phyloP scores from a whole-genome alignment of 495 filamentous ascomycete genomes.

The Aspergillus ellipticus region DNA sequence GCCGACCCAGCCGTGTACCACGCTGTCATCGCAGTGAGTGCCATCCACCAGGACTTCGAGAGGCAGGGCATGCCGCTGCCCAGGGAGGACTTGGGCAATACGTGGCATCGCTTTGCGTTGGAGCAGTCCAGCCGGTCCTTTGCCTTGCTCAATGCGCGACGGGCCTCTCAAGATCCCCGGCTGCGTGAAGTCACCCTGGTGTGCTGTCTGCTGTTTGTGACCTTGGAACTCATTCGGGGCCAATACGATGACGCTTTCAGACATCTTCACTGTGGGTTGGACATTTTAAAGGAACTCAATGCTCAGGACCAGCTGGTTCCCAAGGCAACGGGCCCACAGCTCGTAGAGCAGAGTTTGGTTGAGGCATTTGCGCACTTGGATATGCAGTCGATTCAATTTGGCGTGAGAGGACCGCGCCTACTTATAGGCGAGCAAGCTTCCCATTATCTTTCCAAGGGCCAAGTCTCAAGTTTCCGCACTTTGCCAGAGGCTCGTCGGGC shows the following conservation, averaged over 20 bases:
- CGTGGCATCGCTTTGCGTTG: constrained; percentile 20
- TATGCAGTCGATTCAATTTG: constrained; percentile 7
- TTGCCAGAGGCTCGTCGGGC: background rate
- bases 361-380: constrained; percentile 7
- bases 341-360: background rate
- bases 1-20: constrained; percentile 50
- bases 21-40: constrained; percentile 46
- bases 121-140: constrained; percentile 17
- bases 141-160: constrained; percentile 12
- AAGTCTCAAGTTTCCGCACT: background rate
- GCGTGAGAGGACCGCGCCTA: background rate
- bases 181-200: constrained; percentile 17
- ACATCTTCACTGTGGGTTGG: constrained; percentile 16
- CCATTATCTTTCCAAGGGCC: background rate
- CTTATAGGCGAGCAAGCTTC: background rate
- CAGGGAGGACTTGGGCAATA: constrained; percentile 10
- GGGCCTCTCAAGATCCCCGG: constrained; percentile 16
- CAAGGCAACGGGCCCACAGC: too few species aligned
- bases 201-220: constrained; percentile 23
- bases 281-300: constrained; percentile 9
- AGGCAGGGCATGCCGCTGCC: constrained; percentile 11
- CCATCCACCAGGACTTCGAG: constrained; percentile 34
- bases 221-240: constrained; percentile 18
- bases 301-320: background rate
- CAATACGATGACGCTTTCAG: constrained; percentile 16